A percentile compares a stretch with the other conserved stretches of the same genome.
Evolutionary conservation across 225 moss, liverwort and hornwort genomes (phyloP).

Genomic region (Pseudisothecium myosuroides): DNA sequence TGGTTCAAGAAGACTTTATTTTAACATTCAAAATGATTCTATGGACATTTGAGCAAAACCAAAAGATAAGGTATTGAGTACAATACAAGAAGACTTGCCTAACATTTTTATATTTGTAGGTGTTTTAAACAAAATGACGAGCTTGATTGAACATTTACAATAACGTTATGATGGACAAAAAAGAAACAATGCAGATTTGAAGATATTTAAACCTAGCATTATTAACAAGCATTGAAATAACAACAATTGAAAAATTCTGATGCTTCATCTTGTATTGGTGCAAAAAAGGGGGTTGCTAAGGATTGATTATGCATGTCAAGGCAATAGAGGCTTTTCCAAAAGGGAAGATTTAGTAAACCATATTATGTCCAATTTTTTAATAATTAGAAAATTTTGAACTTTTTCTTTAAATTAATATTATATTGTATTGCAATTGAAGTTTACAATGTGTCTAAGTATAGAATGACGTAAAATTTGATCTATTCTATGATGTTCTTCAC

Average conservation of each 20-base stretch:
- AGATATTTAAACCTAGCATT: rapidly evolving
- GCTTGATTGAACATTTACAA: too few relatives aligned
- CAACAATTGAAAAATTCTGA: not conserved
- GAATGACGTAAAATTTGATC: not conserved
- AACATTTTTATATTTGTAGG: not conserved
- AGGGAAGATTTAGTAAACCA: rapidly evolving
- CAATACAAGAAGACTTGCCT: not conserved
- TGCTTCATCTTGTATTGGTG: not conserved
- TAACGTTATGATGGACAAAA: not conserved
- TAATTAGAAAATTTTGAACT: rapidly evolving
- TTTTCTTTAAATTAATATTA: not conserved
- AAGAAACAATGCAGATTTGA: not conserved
- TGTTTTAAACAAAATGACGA: not conserved
- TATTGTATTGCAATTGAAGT: not conserved
- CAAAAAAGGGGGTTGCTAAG: not conserved
- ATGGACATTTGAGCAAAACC: not conserved
- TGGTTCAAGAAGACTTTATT: not conserved
- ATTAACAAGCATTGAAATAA: not conserved
- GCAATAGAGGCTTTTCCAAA: not conserved
- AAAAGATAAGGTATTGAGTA: too few relatives aligned
- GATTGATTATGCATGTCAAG: not conserved
- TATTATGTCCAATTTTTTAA: not conserved
- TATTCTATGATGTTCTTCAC: not conserved
- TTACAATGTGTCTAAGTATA: not conserved
- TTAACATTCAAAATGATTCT: not conserved